Conservation (phyloP, 306 rosid genomes). For the Vicia sativa region DNA sequence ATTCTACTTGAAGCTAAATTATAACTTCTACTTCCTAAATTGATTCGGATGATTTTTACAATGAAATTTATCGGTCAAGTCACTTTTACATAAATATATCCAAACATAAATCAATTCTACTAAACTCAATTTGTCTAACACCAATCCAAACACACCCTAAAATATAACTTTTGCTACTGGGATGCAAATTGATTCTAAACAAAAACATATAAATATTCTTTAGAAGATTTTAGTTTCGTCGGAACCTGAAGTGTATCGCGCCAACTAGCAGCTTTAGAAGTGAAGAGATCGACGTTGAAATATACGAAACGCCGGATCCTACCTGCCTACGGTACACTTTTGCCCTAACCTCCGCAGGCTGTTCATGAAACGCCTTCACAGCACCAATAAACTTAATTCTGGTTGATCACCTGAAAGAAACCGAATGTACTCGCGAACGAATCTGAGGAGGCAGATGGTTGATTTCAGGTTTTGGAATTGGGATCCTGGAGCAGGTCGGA, state of each 20-base stretch:
- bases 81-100: too few relatives aligned
- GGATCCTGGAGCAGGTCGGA: conserved; percentile 38
- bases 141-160: too few relatives aligned
- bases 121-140: too few relatives aligned
- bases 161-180: too few relatives aligned
- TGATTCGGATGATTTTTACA: too few relatives aligned
- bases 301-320: conserved; percentile 40
- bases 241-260: conserved; percentile 57
- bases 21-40: too few relatives aligned
- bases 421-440: conserved; percentile 52
- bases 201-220: too few relatives aligned
- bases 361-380: conserved; percentile 58
- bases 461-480: conserved; percentile 37
- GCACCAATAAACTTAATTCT: conserved; percentile 46
- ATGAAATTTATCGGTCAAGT: too few relatives aligned
- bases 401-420: conserved; percentile 65
- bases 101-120: too few relatives aligned
- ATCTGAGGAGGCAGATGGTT: conserved; percentile 52
- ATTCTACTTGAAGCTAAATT: too few relatives aligned
- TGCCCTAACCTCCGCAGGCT: conserved; percentile 48
- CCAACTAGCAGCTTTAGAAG: conserved; percentile 70
- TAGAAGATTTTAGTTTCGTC: too few relatives aligned
- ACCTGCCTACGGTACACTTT: conserved; percentile 49
- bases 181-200: too few relatives aligned
- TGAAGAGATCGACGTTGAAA: conserved; percentile 57